These are phyloP conservation scores for Fistulifera pelliculosa DNA, from an alignment of 108 stramenopile species.

Conservation along the genomic window DNA sequence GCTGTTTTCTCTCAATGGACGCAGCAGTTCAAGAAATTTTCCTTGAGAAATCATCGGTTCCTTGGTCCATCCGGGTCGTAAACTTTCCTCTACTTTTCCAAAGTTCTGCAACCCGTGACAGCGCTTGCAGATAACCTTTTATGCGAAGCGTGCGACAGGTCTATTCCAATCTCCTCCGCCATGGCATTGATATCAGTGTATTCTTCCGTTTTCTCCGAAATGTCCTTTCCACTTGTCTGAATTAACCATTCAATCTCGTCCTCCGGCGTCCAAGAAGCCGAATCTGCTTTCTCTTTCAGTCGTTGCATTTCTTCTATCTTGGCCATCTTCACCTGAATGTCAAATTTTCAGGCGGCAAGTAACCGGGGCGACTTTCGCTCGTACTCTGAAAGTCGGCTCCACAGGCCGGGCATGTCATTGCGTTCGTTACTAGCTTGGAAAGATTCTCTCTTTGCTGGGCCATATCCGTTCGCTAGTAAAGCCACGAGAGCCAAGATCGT, in stretches of 20 bases:
- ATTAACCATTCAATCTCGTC: conserved; percentile 83
- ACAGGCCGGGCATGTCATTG: conserved; percentile 81
- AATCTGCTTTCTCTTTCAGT: conserved; percentile 65
- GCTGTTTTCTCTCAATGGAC: conserved; percentile 62
- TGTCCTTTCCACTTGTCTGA: conserved; percentile 31
- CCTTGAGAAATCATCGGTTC: conserved; percentile 77
- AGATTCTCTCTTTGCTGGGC: too few relatives aligned
- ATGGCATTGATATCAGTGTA: conserved; percentile 49
- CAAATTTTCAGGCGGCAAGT: conserved; percentile 64
- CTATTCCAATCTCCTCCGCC: conserved; percentile 63
- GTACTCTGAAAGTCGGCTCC: conserved; percentile 72
- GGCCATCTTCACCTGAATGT: conserved; percentile 48
- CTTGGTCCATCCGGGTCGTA: conserved; percentile 82
- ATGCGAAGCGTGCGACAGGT: conserved; percentile 52
- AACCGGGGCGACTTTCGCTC: conserved; percentile 62
- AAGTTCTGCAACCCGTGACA: conserved; percentile 79
- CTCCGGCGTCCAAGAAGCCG: conserved; percentile 68
- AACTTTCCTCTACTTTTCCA: conserved; percentile 60
- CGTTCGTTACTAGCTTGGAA: conserved; percentile 47
- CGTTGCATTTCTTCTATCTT: conserved; percentile 74
- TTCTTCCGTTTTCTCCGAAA: conserved; percentile 10
- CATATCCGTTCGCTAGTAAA: too few relatives aligned
- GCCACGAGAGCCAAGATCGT: too few relatives aligned
- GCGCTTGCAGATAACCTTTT: conserved; percentile 78
- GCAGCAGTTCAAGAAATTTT: conserved; percentile 62